Evolutionary conservation across 805 yeast genomes (phyloP).

Genomic region (Cyberlindnera mississippiensis): DNA sequence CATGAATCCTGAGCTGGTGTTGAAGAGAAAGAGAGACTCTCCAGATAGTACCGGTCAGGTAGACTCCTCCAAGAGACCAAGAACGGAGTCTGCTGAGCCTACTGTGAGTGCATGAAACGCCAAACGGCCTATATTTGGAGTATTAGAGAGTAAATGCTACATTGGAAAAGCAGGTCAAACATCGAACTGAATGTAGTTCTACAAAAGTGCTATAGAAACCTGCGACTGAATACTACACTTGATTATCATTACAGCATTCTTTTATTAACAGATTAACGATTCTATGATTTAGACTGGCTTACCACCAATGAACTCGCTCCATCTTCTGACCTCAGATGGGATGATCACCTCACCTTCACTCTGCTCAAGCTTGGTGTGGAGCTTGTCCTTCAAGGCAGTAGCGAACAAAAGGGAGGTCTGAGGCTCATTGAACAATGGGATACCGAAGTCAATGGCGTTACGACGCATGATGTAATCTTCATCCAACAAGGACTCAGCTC

Average conservation of each 20-base stretch:
- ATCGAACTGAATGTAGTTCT: too few relatives aligned
- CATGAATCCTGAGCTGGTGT: slow-evolving; percentile 50
- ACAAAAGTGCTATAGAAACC: too few relatives aligned
- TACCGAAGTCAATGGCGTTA: slow-evolving; percentile 96
- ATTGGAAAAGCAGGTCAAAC: too few relatives aligned
- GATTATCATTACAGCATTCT: too few relatives aligned
- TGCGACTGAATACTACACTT: too few relatives aligned
- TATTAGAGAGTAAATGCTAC: background rate
- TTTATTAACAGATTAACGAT: background rate
- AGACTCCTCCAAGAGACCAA: background rate
- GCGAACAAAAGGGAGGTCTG: slow-evolving; percentile 88
- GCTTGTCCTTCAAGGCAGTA: slow-evolving; percentile 68
- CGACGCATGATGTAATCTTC: slow-evolving; percentile 98
- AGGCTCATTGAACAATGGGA: slow-evolving; percentile 96
- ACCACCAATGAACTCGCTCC: slow-evolving; percentile 97
- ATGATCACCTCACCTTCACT: slow-evolving; percentile 48
- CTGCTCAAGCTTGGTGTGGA: slow-evolving; percentile 50
- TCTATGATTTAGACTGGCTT: slow-evolving; percentile 56
- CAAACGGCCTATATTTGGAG: too few relatives aligned
- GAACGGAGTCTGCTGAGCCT: background rate
- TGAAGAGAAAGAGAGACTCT: slow-evolving; percentile 41
- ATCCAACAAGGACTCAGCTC: slow-evolving; percentile 82
- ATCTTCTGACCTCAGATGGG: slow-evolving; percentile 85
- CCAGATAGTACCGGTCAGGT: background rate
- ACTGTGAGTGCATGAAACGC: background rate